Conservation (phyloP, 345 rosid genomes). For the Reutealis trisperma region DNA sequence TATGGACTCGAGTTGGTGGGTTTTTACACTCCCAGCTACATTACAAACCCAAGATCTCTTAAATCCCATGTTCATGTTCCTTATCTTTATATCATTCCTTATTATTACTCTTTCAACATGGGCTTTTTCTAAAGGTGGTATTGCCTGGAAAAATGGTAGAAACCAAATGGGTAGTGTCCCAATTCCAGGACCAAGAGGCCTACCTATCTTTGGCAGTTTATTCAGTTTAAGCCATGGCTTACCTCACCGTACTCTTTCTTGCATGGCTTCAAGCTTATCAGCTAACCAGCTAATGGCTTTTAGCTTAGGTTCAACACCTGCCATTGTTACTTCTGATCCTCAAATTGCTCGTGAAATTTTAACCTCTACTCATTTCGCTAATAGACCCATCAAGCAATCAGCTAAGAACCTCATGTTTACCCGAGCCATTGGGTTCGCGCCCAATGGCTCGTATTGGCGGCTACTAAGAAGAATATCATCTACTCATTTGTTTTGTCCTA, state of each 20-base stretch:
- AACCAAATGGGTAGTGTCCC: conserved; percentile 35
- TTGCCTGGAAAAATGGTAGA: conserved; percentile 50
- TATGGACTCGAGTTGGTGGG: conserved; percentile 35
- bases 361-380: conserved; percentile 40
- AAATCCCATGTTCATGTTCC: conserved; percentile 11
- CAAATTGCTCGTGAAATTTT: conserved; percentile 46
- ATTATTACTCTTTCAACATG: conserved; percentile 25
- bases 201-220: conserved; percentile 48
- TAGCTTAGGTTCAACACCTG: conserved; percentile 50
- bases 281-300: conserved; percentile 54
- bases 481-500: conserved; percentile 43
- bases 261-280: conserved; percentile 34
- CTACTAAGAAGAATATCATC: conserved; percentile 50
- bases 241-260: conserved; percentile 47
- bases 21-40: conserved; percentile 32
- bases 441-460: conserved; percentile 51
- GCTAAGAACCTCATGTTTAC: conserved; percentile 49
- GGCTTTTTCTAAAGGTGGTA: conserved; percentile 42
- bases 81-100: conserved; percentile 20
- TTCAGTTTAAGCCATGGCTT: conserved; percentile 39
- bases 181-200: conserved; percentile 46
- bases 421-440: conserved; percentile 65
- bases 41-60: conserved; percentile 20
- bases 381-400: conserved; percentile 50
- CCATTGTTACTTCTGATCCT: conserved; percentile 46